phyloP scores from a whole-genome alignment of 345 rosid species.

The Euphorbia tirucalli region DNA sequence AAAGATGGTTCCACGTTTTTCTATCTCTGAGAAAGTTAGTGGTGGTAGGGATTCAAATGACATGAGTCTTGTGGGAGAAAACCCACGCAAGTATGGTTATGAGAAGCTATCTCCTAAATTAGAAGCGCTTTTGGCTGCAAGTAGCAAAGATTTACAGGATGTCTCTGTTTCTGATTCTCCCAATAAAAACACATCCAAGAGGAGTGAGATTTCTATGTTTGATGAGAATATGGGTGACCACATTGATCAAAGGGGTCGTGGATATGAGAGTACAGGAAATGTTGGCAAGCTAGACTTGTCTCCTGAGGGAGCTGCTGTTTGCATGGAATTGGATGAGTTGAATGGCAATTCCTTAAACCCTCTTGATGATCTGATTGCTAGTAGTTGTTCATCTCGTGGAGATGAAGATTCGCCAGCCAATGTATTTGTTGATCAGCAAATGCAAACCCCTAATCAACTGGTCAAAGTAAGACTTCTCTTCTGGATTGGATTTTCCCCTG shows the following conservation, averaged over 20 bases:
- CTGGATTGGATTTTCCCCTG: constrained; percentile 8
- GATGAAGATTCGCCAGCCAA: constrained; percentile 18
- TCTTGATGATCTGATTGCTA: constrained; percentile 17
- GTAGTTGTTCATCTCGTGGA: constrained; percentile 10
- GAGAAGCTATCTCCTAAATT: constrained; percentile 65
- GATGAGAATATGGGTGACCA: constrained; percentile 20
- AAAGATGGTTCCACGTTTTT: constrained; percentile 39
- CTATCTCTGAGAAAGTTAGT: constrained; percentile 40
- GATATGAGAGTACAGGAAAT: constrained; percentile 22
- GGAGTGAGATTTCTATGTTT: constrained; percentile 21
- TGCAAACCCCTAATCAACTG: constrained; percentile 28
- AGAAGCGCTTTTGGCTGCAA: constrained; percentile 67
- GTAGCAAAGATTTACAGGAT: constrained; percentile 34
- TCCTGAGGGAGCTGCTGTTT: constrained; percentile 23
- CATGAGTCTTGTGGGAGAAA: constrained; percentile 85
- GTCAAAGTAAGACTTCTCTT: constrained; percentile 17
- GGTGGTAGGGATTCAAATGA: constrained; percentile 75
- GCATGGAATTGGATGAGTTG: constrained; percentile 26
- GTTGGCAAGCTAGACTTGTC: constrained; percentile 28
- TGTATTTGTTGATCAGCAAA: constrained; percentile 3
- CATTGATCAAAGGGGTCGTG: constrained; percentile 16
- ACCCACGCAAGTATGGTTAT: constrained; percentile 52
- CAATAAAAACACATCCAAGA: constrained; percentile 15
- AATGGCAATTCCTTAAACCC: constrained; percentile 22
- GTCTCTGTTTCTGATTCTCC: constrained; percentile 26